These are phyloP conservation scores for Alternaria angustiovoidea DNA, from an alignment of 2,329 filamentous ascomycete genomes.

Conservation along the genomic window DNA sequence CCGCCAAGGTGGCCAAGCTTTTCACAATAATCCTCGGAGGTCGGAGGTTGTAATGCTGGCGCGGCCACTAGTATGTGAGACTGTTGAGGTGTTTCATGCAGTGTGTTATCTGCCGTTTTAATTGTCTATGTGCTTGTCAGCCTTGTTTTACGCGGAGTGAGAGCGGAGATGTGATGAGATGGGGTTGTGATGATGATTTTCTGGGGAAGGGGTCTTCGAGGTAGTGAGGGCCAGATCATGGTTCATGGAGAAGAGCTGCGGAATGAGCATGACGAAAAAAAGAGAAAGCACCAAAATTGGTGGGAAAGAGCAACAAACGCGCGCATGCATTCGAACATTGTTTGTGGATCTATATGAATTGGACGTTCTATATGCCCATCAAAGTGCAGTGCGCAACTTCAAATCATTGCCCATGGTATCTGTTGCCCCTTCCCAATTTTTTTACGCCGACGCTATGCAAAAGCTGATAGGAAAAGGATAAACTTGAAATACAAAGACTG, in stretches of 20 bases:
- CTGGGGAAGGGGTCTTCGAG: neutral
- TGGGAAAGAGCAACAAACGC: constrained; percentile 31
- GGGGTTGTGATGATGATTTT: neutral
- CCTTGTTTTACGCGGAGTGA: neutral
- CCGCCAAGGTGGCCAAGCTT: constrained; percentile 3
- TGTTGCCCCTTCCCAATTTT: constrained; percentile 26
- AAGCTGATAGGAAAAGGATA: constrained; percentile 20
- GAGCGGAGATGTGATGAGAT: neutral
- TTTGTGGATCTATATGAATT: constrained; percentile 5
- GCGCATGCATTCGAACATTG: constrained; percentile 28
- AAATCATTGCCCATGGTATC: constrained; percentile 21
- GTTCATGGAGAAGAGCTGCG: neutral
- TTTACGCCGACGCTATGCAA: constrained; percentile 37
- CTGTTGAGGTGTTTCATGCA: constrained; percentile 16
- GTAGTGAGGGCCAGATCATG: neutral
- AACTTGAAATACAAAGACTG: neutral
- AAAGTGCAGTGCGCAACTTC: constrained; percentile 1
- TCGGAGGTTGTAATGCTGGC: neutral
- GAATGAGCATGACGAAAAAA: neutral
- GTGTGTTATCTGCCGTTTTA: neutral
- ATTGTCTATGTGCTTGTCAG: neutral
- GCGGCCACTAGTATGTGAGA: constrained; percentile 7
- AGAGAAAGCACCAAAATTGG: constrained; percentile 1
- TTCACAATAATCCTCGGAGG: neutral
- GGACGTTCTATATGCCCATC: constrained; percentile 1